Conservation (phyloP, 2,329 filamentous ascomycete genomes). For the Sporothrix variecibatus region DNA sequence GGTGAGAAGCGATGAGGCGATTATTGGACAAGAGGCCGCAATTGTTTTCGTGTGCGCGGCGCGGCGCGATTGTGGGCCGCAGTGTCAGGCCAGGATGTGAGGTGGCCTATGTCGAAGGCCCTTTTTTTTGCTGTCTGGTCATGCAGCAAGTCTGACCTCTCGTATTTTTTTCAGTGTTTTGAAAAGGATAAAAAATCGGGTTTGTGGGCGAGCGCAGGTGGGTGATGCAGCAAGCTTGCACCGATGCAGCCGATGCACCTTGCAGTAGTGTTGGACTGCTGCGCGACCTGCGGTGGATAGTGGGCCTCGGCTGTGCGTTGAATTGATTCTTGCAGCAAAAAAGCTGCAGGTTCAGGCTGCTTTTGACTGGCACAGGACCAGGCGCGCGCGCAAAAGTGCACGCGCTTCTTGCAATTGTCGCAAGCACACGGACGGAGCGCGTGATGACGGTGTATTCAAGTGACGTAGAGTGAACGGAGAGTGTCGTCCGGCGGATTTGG, state of each 20-base stretch:
- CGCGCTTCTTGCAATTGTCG: neutral
- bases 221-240: slow-evolving; percentile 11
- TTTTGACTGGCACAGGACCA: neutral
- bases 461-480: neutral
- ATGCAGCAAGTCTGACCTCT: neutral
- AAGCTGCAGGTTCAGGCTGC: slow-evolving; percentile 1
- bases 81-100: neutral
- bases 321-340: neutral
- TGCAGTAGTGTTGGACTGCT: slow-evolving; percentile 21
- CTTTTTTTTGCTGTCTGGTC: neutral
- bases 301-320: slow-evolving; percentile 20
- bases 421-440: neutral
- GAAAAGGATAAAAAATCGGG: neutral
- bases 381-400: neutral
- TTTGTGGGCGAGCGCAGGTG: neutral
- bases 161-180: neutral
- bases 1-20: slow-evolving; percentile 7
- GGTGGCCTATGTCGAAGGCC: neutral
- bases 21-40: slow-evolving; percentile 14
- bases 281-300: slow-evolving; percentile 15
- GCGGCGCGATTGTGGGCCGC: slow-evolving; percentile 21
- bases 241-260: slow-evolving; percentile 24
- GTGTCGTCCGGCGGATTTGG: neutral
- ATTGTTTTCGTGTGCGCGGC: slow-evolving; percentile 12
- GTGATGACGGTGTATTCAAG: neutral